Conservation (phyloP, 306 rosid genomes). For the Cucurbita moschata region DNA sequence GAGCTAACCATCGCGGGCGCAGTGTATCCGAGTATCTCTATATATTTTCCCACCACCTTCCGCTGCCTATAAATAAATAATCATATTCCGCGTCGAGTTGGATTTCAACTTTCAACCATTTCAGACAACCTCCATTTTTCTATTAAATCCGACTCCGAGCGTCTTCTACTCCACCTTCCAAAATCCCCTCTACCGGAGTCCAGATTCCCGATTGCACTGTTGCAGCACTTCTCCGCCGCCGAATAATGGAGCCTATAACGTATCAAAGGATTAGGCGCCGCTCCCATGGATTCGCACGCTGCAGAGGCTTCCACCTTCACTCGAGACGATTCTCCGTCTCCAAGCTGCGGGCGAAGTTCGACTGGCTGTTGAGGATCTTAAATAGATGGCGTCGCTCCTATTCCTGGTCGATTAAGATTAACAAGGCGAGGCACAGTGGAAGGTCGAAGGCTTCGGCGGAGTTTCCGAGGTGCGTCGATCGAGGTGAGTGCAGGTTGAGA, state of each 20-base stretch:
- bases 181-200: neutral
- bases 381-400: constrained; percentile 21
- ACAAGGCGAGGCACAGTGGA: neutral
- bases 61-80: neutral
- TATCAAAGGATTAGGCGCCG: neutral
- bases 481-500: constrained; percentile 14
- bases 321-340: constrained; percentile 26
- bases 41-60: neutral
- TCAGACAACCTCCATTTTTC: neutral
- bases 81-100: neutral
- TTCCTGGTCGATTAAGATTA: neutral
- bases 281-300: neutral
- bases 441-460: constrained; percentile 10
- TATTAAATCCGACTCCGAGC: neutral
- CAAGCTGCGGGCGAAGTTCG: constrained; percentile 29
- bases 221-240: neutral
- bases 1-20: too few relatives aligned
- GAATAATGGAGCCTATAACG: neutral
- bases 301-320: constrained; percentile 40
- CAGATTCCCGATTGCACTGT: neutral
- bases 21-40: too few relatives aligned
- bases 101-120: neutral
- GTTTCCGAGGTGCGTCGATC: constrained; percentile 4
- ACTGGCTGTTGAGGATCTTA: constrained; percentile 28
- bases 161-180: too few relatives aligned